These are phyloP conservation scores for Penicillium verrucosum DNA, from an alignment of 2,329 filamentous ascomycete genomes.

Conservation along the genomic window DNA sequence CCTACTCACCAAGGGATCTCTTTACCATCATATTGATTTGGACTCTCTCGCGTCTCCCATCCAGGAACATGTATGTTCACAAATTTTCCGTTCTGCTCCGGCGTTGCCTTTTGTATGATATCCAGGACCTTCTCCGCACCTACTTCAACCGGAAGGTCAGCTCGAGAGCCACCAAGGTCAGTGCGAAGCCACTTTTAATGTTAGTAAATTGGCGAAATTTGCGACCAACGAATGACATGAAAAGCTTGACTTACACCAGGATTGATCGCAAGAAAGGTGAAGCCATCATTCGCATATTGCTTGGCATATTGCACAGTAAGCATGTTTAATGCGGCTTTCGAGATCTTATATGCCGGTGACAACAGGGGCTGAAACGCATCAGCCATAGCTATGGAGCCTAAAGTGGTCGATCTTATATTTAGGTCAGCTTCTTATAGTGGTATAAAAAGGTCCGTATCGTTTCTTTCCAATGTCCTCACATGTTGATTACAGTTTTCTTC, in stretches of 20 bases:
- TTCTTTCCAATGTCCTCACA: conserved; percentile 31
- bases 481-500: conserved; percentile 46
- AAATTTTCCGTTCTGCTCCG: conserved; percentile 50
- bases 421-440: background rate
- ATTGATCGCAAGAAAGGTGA: conserved; percentile 42
- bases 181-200: conserved; percentile 46
- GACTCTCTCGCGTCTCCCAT: conserved; percentile 34
- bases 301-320: conserved; percentile 41
- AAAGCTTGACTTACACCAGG: conserved; percentile 45
- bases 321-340: conserved; percentile 50
- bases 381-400: conserved; percentile 42
- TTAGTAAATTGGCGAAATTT: background rate
- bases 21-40: conserved; percentile 41
- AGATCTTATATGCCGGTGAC: conserved; percentile 45
- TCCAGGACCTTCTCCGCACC: conserved; percentile 40
- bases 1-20: conserved; percentile 31
- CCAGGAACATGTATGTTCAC: conserved; percentile 41
- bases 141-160: conserved; percentile 43
- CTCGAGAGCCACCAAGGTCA: conserved; percentile 40
- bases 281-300: conserved; percentile 39
- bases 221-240: background rate
- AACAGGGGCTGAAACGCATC: conserved; percentile 27
- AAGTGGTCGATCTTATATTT: conserved; percentile 36
- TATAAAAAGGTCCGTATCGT: background rate
- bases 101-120: conserved; percentile 45